Percentiles rank a stretch among this genome's conserved stretches.
Conservation (phyloP, 2,329 filamentous ascomycete genomes). For the Magnaporthiopsis incrustans region DNA sequence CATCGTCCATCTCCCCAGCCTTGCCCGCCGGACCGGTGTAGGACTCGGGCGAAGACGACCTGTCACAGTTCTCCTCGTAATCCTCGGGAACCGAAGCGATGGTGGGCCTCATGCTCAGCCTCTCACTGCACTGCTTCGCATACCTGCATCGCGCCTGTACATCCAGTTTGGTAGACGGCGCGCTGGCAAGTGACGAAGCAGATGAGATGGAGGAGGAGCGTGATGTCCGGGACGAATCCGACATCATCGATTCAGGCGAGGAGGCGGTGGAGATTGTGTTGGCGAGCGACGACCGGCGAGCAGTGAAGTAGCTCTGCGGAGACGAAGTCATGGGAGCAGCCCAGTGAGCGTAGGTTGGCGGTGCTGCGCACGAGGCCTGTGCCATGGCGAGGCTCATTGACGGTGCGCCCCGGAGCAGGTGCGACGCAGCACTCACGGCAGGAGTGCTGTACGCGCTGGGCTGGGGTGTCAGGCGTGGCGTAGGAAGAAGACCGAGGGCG, state of each 20-base stretch:
- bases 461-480: slow-evolving; percentile 51
- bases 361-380: slow-evolving; percentile 30
- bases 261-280: slow-evolving; percentile 55
- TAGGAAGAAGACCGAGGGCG: slow-evolving; percentile 47
- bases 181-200: slow-evolving; percentile 51
- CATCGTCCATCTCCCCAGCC: slow-evolving; percentile 43
- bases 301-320: slow-evolving; percentile 38
- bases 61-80: slow-evolving; percentile 36
- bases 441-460: slow-evolving; percentile 49
- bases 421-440: slow-evolving; percentile 46
- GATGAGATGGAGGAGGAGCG: slow-evolving; percentile 59
- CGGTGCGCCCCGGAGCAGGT: slow-evolving; percentile 39
- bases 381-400: slow-evolving; percentile 55
- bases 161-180: slow-evolving; percentile 49
- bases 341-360: slow-evolving; percentile 23
- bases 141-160: slow-evolving; percentile 56
- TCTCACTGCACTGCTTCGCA: slow-evolving; percentile 50
- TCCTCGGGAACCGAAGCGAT: slow-evolving; percentile 52
- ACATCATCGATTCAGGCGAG: slow-evolving; percentile 61
- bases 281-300: slow-evolving; percentile 54
- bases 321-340: slow-evolving; percentile 38
- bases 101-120: slow-evolving; percentile 40
- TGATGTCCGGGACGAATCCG: slow-evolving; percentile 52
- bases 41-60: slow-evolving; percentile 49
- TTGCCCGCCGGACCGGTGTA: slow-evolving; percentile 45